phyloP scores from a whole-genome alignment of 208 protist genomes.

The Trypanosoma rangeli region DNA sequence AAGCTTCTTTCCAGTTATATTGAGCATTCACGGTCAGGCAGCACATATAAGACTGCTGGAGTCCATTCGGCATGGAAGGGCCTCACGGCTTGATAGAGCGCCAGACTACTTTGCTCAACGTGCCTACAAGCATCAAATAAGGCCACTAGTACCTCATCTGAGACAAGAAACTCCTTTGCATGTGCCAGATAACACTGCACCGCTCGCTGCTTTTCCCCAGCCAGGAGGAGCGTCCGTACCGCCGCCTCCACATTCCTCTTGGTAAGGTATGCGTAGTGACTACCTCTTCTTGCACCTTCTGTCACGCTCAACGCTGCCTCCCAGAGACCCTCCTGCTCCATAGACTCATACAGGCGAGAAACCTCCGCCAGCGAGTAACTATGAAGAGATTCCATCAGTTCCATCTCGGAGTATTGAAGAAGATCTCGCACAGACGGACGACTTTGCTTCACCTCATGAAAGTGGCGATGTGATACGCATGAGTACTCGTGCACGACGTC shows the following conservation, averaged over 20 bases:
- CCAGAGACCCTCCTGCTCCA: slow-evolving; percentile 58
- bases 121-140: slow-evolving; percentile 66
- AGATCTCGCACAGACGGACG: slow-evolving; percentile 40
- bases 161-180: slow-evolving; percentile 57
- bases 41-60: slow-evolving; percentile 62
- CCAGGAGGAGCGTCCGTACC: slow-evolving; percentile 49
- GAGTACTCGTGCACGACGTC: slow-evolving; percentile 36
- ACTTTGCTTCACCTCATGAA: slow-evolving; percentile 39
- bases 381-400: slow-evolving; percentile 31
- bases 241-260: slow-evolving; percentile 55
- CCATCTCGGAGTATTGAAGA: slow-evolving; percentile 33
- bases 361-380: slow-evolving; percentile 53
- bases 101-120: slow-evolving; percentile 38
- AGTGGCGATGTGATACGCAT: slow-evolving; percentile 63
- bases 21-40: slow-evolving; percentile 63
- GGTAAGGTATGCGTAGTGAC: slow-evolving; percentile 47
- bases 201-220: slow-evolving; percentile 34
- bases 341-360: slow-evolving; percentile 47
- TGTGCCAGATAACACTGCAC: slow-evolving; percentile 65
- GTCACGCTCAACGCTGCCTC: slow-evolving; percentile 60
- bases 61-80: slow-evolving; percentile 63
- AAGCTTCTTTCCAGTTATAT: slow-evolving; percentile 49
- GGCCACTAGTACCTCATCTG: slow-evolving; percentile 59
- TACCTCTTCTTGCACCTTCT: slow-evolving; percentile 35
- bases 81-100: slow-evolving; percentile 46